phyloP scores from a whole-genome alignment of 306 rosid species.

The Cucumis melo region DNA sequence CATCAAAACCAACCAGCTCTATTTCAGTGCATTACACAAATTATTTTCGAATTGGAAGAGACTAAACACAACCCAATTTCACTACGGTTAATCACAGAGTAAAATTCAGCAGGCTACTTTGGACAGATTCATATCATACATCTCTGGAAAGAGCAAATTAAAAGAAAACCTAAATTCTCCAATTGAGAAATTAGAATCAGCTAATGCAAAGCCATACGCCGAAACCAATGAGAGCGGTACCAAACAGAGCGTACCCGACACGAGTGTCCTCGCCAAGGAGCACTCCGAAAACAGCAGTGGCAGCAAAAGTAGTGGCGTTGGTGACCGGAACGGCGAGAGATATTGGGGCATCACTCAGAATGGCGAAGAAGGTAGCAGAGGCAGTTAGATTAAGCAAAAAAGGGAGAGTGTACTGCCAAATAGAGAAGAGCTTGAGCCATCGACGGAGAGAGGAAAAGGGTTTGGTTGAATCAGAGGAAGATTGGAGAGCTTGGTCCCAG shows the following conservation, averaged over 20 bases:
- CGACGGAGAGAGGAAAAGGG: slow-evolving; percentile 22
- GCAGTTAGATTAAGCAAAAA: slow-evolving; percentile 68
- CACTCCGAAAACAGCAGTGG: slow-evolving; percentile 63
- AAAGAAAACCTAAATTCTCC: neutral
- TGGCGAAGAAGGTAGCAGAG: slow-evolving; percentile 77
- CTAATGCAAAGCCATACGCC: slow-evolving; percentile 66
- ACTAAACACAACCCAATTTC: neutral
- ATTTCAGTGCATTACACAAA: neutral
- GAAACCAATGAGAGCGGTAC: slow-evolving; percentile 50
- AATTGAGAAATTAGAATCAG: neutral
- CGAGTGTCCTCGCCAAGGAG: slow-evolving; percentile 61
- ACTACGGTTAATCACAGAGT: neutral
- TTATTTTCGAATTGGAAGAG: neutral
- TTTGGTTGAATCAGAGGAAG: slow-evolving; percentile 17
- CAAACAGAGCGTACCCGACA: slow-evolving; percentile 44
- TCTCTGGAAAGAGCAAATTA: neutral
- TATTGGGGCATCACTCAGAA: slow-evolving; percentile 67
- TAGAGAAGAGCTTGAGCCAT: slow-evolving; percentile 62
- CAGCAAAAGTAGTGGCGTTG: slow-evolving; percentile 81
- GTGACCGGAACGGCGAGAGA: slow-evolving; percentile 87
- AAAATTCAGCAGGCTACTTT: neutral
- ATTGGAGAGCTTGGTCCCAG: slow-evolving; percentile 62
- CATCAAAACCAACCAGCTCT: neutral
- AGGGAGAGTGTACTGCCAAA: slow-evolving; percentile 81
- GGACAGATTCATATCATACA: neutral